Evolutionary conservation across 176 grass and related monocot species (phyloP), one percentile per base, ranked within the genome.

Genomic region (Phoenix dactylifera): DNA sequence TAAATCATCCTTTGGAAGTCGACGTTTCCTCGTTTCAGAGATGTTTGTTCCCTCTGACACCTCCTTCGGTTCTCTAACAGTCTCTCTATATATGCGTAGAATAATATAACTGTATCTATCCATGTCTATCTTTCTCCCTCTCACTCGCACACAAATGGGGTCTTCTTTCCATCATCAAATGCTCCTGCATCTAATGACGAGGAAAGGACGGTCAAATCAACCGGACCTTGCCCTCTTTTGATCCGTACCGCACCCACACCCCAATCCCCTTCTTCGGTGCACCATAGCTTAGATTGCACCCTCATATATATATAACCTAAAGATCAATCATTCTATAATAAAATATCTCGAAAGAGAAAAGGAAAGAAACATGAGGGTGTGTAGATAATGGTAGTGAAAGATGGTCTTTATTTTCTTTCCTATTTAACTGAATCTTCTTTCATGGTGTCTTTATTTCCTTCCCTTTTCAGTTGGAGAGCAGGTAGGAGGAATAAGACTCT

Each of bases 321-420:
- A 44, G 1, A 44, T 3, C 12, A 44, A 51, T 18, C 26, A 55
- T 68, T 68, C 26, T 67, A 18, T 9, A 55, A 25, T 55, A 55
- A 84, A 60, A 76, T 64, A 76, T 81, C 64, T 55, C 69, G 83
- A 74, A 51, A 48, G 24, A 55, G 65, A 29, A 68, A 16, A 62
- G 57, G 71, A 80, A 76, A 58, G 48, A 70, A 76, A 78, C 10
- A 44, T 44, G 9, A 44, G 35, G 6, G 35, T 2, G 35, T 44
- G 35, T 77, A 74, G 83, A 90, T 96, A 82, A 90, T 85, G 83
- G 75, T 66, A 91, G 84, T 78, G 85, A 86, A 80, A 78, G 82
- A 83, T 86, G 73, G 80, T 89, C 59, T 86, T 57, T 58, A 22
- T 77, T 63, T 57, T 77, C 79, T 75, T 69, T 53, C 56, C 54